Conservation (phyloP, 371 early-diverging fungal genomes). For the Scutellospora calospora region DNA sequence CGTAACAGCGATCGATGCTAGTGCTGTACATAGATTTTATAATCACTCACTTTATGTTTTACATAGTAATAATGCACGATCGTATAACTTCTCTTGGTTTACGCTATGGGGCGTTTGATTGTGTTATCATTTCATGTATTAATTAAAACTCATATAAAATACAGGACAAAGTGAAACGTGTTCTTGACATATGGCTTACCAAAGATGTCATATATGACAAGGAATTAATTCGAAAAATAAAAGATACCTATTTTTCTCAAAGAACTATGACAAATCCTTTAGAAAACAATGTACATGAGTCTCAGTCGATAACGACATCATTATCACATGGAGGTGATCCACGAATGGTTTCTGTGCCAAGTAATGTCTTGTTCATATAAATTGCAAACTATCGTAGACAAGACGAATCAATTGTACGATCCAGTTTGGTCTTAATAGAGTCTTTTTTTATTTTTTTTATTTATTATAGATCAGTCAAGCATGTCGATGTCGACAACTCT, state of each 20-base stretch:
- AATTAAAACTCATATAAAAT: constrained; percentile 20
- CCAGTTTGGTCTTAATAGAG: not conserved
- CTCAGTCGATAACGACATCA: not conserved
- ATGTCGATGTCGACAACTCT: not conserved
- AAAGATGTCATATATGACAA: constrained; percentile 58
- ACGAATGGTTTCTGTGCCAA: not conserved
- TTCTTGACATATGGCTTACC: constrained; percentile 64
- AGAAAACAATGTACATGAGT: not conserved
- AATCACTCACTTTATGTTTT: too few relatives aligned
- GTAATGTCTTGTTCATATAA: constrained; percentile 24
- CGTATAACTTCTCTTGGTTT: too few relatives aligned
- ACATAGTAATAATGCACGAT: too few relatives aligned
- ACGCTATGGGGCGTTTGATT: too few relatives aligned
- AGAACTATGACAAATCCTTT: not conserved
- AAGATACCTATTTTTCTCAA: constrained; percentile 37
- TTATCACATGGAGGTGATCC: not conserved
- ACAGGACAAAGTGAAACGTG: constrained; percentile 70
- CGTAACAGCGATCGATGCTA: too few relatives aligned
- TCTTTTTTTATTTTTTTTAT: not conserved
- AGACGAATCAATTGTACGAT: too few relatives aligned
- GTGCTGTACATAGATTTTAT: too few relatives aligned
- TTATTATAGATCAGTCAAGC: constrained; percentile 1
- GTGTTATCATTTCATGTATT: not conserved
- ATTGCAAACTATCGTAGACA: not conserved
- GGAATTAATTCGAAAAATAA: constrained; percentile 52